These are phyloP conservation scores for Pulveroboletus sp. DNA, from an alignment of 768 basidiomycete species.

Conservation along the genomic window DNA sequence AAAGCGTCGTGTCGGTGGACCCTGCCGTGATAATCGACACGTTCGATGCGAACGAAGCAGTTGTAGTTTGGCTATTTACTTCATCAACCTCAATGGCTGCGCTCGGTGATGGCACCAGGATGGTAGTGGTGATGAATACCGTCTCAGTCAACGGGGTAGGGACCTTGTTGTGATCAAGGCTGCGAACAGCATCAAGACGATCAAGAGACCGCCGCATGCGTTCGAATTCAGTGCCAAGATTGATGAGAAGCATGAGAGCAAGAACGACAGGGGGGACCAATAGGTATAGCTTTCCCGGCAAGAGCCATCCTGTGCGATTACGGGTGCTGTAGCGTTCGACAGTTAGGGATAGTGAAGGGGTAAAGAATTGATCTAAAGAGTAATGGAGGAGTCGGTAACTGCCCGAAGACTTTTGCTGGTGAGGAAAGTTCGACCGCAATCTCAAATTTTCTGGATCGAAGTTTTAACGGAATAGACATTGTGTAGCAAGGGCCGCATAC, in stretches of 20 bases:
- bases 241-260: conserved; percentile 18
- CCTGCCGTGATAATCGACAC: conserved; percentile 8
- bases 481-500: conserved; percentile 36
- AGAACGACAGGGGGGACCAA: conserved; percentile 17
- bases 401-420: conserved; percentile 40
- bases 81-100: background rate
- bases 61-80: conserved; percentile 3
- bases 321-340: conserved; percentile 6
- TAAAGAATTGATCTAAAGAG: conserved; percentile 54
- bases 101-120: conserved; percentile 13
- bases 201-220: conserved; percentile 26
- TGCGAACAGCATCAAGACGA: conserved; percentile 7
- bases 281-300: conserved; percentile 11
- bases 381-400: conserved; percentile 53
- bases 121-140: conserved; percentile 30
- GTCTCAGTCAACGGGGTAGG: conserved; percentile 18
- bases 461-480: background rate
- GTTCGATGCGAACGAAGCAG: conserved; percentile 1
- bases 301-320: conserved; percentile 8
- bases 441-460: conserved; percentile 42
- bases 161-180: conserved; percentile 5
- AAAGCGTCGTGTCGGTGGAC: conserved; percentile 4
- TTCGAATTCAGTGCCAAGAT: conserved; percentile 27
- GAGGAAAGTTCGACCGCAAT: conserved; percentile 53
- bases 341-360: conserved; percentile 47